Base-by-base conservation (phyloP, 306 rosid species). In the Inga laurina region DNA sequence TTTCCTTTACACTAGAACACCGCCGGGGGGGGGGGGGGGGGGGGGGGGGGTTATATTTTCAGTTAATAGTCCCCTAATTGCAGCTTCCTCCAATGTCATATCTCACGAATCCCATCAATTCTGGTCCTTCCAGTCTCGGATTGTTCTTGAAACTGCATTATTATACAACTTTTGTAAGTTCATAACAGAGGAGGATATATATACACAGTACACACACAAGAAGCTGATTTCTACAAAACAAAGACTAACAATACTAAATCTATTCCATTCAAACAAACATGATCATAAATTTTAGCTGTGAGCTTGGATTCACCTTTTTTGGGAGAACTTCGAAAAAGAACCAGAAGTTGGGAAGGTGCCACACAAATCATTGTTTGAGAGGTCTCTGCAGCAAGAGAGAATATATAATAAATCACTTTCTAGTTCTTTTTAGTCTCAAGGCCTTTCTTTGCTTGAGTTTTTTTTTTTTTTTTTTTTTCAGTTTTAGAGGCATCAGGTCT, bases 31-130 rank as follows among this genome's bases (percentile, higher is more conserved):
- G 3, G 4, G 2, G 1, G 27, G 27, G 27, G 1, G 30, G 30
- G 30, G 30, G 30, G 30, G 1, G 1, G 41, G 74, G 61, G 45
- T 78, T 32, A 76, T 37, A 16, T 76, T 69, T 21, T 13, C 64
- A 57, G 86, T 41, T 49, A 41, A 7, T 5, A 39, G 21, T 72
- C 76, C 35, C 56, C 76, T 79, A 89, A 79, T 91, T 57, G 89
- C 98, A 93, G 86, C 84, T 90, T 86, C 88, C 97, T 84, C 91
- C 89, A n/a, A 16, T 68, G 59, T 90, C 94, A 65, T 94, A 94
- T 86, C 97, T 90, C 82, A 94, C 98, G 79, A 93, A 94, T 51
- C 98, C 98, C 97, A 94, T 88, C 72, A 94, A 89, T 79, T 93
- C 92, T 52, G 98, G 98, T 67, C 98, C 97, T 83, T 91, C 88